Evolutionary conservation across 2,329 filamentous ascomycete genomes (phyloP).

Genomic region (Monilinia laxa): DNA sequence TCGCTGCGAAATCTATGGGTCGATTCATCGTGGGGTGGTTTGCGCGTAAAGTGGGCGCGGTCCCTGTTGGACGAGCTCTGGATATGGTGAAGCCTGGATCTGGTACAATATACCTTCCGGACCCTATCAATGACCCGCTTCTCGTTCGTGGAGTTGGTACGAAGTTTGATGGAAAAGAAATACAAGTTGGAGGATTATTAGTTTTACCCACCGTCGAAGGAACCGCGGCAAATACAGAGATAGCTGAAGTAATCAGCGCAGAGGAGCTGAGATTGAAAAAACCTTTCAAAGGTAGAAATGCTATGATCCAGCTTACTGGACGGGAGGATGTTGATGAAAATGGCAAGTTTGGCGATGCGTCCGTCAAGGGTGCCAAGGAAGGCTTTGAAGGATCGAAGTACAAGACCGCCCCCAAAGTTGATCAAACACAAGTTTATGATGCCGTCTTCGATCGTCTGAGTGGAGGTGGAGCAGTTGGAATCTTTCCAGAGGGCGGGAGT

Average conservation of each 20-base stretch:
- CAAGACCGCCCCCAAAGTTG: conserved; percentile 87
- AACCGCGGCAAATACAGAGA: conserved; percentile 74
- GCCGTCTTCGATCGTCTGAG: conserved; percentile 83
- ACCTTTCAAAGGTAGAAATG: conserved; percentile 73
- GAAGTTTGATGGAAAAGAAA: conserved; percentile 71
- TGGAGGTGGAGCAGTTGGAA: conserved; percentile 84
- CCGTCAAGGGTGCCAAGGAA: conserved; percentile 26
- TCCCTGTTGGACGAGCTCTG: conserved; percentile 90
- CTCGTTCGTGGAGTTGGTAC: conserved; percentile 66
- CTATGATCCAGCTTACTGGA: conserved; percentile 79
- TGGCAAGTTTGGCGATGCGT: conserved; percentile 41
- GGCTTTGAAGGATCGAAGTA: conserved; percentile 77
- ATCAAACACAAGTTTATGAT: conserved; percentile 90
- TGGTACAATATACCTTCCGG: conserved; percentile 84
- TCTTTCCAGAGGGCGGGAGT: conserved; percentile 95
- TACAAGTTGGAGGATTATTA: conserved; percentile 76
- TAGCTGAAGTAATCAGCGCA: conserved; percentile 74
- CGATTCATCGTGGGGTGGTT: conserved; percentile 85
- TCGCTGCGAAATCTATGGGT: conserved; percentile 92
- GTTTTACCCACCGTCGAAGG: conserved; percentile 85
- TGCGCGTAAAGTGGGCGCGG: conserved; percentile 79
- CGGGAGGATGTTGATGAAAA: conserved; percentile 68
- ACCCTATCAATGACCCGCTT: conserved; percentile 75
- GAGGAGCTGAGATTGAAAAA: conserved; percentile 86
- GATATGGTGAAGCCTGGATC: conserved; percentile 78